Evolutionary conservation across 176 grass and related monocot genomes (phyloP).

Genomic region (Sorghum bicolor): Sorghum_bicolor_NCBIv3 NC_012873.2:66997001-66997500

Average conservation of each 20-base stretch:
- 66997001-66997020: too few relatives aligned
- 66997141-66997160: neutral
- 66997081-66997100: too few relatives aligned
- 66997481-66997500: neutral
- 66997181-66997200: neutral
- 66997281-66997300: too few relatives aligned
- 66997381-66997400: conserved; percentile 24
- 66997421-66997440: neutral
- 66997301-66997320: neutral
- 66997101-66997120: too few relatives aligned
- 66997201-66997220: neutral
- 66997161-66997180: neutral
- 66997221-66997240: neutral
- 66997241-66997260: neutral
- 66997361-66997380: neutral
- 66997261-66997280: neutral
- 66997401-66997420: neutral
- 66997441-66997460: neutral
- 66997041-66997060: neutral
- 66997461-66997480: neutral
- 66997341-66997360: neutral
- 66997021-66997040: too few relatives aligned
- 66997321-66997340: neutral
- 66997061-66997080: too few relatives aligned
- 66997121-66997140: neutral